Evolutionary conservation across 1,284 basidiomycete species (phyloP), one percentile per base, ranked within the genome.

Genomic region (Apiotrichum siamense): DNA sequence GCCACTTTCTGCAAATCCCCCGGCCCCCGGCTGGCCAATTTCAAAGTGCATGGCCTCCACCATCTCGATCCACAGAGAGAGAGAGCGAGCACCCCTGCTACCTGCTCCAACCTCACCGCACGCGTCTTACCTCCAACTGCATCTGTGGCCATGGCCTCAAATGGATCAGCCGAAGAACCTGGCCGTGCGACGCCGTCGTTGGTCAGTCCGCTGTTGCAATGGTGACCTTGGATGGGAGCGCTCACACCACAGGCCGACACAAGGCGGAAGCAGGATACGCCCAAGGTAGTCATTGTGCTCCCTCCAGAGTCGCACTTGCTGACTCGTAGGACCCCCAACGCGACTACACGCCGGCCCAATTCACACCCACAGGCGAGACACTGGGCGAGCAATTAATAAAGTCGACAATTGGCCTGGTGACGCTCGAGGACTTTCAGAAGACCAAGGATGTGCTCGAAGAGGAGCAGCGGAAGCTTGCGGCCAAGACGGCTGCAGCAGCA

Each of bases 311-410:
- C 9, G 11, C 29, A 2, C n/a, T 9, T n/a, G 18, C 46, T 59
- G 32, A 58, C 40, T 27, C 20, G 9, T 43, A 70, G 67, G 67
- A 70, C 20, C 54, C 64, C 7, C 60, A 66, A 47, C 89, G 73
- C 80, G 86, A 54, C 82, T 87, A 49, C 83, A 88, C 87, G 0
- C 76, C 81, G 1, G 86, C 87, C 66, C 87, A 92, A 50, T 99
- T 99, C 72, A 86, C 93, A 20, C 87, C 88, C 5, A 89, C 96
- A 72, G 85, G 89, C 73, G 94, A 97, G 69, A 90, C 87, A 5
- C 84, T 97, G 78, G 94, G 97, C 70, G 96, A 98, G 53, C 81
- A 82, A 12, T 80, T 99, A 46, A 97, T 97, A 78, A 82, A 91
- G 65, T 86, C 81, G 44, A 99, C 96, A 0, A 83, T 98, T 50